A percentile compares a stretch with the other conserved stretches of the same genome.
Evolutionary conservation across 2,329 filamentous ascomycete genomes (phyloP).

Genomic region (Colletotrichum eremochloae): DNA sequence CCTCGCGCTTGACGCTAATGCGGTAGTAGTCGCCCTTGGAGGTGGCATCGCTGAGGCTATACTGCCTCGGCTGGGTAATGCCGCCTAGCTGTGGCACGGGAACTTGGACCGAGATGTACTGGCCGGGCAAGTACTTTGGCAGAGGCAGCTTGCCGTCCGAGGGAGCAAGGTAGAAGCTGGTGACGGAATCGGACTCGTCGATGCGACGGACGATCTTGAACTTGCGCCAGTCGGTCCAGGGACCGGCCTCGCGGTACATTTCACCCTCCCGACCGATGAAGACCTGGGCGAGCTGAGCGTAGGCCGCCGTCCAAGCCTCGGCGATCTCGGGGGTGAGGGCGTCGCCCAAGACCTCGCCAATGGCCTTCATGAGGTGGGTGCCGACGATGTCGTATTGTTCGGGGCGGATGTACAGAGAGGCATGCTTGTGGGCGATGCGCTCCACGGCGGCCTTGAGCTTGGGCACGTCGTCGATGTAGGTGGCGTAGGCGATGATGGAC

Average conservation of each 20-base stretch:
- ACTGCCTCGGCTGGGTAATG: conserved; percentile 80
- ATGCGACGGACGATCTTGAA: conserved; percentile 72
- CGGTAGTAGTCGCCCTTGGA: conserved; percentile 71
- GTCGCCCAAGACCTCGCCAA: conserved; percentile 75
- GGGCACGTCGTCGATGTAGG: conserved; percentile 77
- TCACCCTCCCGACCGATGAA: conserved; percentile 75
- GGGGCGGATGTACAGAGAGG: conserved; percentile 75
- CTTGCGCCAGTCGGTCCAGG: conserved; percentile 63
- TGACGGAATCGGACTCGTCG: conserved; percentile 70
- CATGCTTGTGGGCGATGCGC: conserved; percentile 83
- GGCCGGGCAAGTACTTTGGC: conserved; percentile 75
- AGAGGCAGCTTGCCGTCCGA: conserved; percentile 66
- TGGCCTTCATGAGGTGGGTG: conserved; percentile 75
- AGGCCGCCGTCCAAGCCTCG: conserved; percentile 80
- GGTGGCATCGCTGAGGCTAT: conserved; percentile 74
- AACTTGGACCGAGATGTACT: conserved; percentile 78
- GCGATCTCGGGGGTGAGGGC: conserved; percentile 76
- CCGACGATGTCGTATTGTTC: conserved; percentile 81
- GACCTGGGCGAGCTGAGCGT: conserved; percentile 77
- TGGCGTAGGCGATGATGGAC: conserved; percentile 79
- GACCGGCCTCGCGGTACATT: conserved; percentile 66
- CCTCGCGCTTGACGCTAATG: conserved; percentile 79
- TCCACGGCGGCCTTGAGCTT: conserved; percentile 69
- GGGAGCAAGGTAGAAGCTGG: conserved; percentile 78
- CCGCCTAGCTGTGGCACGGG: conserved; percentile 69